Base-by-base conservation (phyloP, 2,329 filamentous ascomycete species). In the Periconia macrospinosa region DNA sequence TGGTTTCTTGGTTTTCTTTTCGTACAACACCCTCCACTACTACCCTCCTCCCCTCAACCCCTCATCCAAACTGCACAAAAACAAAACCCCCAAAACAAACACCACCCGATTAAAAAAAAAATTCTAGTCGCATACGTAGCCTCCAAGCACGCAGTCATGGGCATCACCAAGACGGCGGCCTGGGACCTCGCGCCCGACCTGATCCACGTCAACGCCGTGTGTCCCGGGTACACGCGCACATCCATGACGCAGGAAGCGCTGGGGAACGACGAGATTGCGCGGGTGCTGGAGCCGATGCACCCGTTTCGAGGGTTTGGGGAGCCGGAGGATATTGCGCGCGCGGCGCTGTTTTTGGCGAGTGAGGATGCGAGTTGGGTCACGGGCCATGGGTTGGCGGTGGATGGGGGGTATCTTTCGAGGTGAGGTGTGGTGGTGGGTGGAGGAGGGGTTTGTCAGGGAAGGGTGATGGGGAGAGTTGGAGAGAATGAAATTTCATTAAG, bases 201-300 rank as follows among this genome's bases (percentile, higher is more conserved):
- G 0, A 81, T 84, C 23, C 81, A 84, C 55, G 75, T 77, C 33
- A 84, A 84, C 58, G 79, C 80, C 0, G 72, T 84, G 6, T 82
- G 80, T 49, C 82, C 82, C 5, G 82, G 82, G 6, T 83, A 68
- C 40, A 68, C 63, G 17, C 58, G 57, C 30, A 69, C 68, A 2
- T 59, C 65, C 1, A 67, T 74, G 57, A 71, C 65, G 15, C 8
- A 47, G 15, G 49, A 57, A 5, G 43, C 44, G 2, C 35, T 70
- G n/a, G 50, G 61, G 10, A 33, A 41, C 14, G 59, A 54, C 19
- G 35, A 47, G 6, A 46, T 49, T 7, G 23, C 65, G 13, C 49
- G 30, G 5, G 18, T 40, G 14, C n/a, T 63, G 7, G 54, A 63
- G 19, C 46, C 44, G 1, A 57, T 62, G 56, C 68, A 71, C 59